phyloP scores from a whole-genome alignment of 78 protist genomes.

The Dictyostelium purpureum region DNA sequence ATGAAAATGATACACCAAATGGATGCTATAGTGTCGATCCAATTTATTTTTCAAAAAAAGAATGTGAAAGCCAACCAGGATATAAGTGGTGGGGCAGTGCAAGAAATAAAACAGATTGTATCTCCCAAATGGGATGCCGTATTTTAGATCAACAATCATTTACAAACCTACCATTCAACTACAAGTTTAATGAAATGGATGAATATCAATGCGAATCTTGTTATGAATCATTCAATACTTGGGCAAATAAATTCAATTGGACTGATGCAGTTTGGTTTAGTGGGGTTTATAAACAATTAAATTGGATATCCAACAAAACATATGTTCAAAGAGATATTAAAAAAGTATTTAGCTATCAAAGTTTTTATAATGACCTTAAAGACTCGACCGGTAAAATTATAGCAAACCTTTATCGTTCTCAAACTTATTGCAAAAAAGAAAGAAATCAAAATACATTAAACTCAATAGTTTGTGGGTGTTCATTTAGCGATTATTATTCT shows the following conservation, averaged over 20 bases:
- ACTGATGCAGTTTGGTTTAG: conserved; percentile 10
- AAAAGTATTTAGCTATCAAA: neutral
- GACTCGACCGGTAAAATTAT: neutral
- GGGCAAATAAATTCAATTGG: conserved; percentile 42
- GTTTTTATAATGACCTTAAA: neutral
- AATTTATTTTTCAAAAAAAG: too few relatives aligned
- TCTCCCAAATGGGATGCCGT: neutral
- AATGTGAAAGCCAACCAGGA: neutral
- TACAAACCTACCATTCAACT: neutral
- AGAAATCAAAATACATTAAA: conserved; percentile 21
- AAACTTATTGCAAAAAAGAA: conserved; percentile 35
- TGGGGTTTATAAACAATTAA: neutral
- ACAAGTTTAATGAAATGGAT: conserved; percentile 7
- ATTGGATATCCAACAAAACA: neutral
- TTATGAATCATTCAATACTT: neutral
- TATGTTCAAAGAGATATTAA: neutral
- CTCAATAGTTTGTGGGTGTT: conserved; percentile 31
- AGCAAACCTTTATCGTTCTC: conserved; percentile 11
- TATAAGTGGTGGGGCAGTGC: conserved; percentile 27
- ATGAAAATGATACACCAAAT: conserved; percentile 7
- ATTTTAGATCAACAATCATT: neutral
- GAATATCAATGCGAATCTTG: neutral
- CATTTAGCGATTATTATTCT: neutral
- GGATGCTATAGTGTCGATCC: neutral
- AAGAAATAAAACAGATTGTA: neutral